These are phyloP conservation scores for Paragyromitra xinjiangensis DNA, from an alignment of 495 filamentous ascomycete species.

Conservation along the genomic window DNA sequence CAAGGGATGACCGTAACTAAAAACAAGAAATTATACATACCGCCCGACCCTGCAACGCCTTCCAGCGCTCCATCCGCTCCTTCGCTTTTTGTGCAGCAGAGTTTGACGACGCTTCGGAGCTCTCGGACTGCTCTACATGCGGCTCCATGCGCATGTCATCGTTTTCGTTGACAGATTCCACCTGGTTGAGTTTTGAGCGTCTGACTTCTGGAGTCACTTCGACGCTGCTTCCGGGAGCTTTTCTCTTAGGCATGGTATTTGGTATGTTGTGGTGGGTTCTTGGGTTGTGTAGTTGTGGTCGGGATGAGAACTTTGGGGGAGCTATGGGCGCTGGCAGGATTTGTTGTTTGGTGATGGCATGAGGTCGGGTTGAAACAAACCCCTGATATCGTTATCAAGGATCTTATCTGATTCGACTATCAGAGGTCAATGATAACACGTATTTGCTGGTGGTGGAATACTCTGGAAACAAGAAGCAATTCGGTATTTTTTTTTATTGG, in stretches of 20 bases:
- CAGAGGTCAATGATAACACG: slow-evolving; percentile 28
- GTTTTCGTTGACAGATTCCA: slow-evolving; percentile 23
- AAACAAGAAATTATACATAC: slow-evolving; percentile 59
- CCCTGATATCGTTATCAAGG: slow-evolving; percentile 7
- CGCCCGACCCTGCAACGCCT: slow-evolving; percentile 82
- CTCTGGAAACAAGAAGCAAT: not conserved
- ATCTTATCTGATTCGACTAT: slow-evolving; percentile 39
- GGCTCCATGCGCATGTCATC: slow-evolving; percentile 19
- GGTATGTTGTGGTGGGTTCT: not conserved
- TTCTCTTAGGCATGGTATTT: slow-evolving; percentile 46
- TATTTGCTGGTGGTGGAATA: not conserved
- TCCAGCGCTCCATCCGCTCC: slow-evolving; percentile 76
- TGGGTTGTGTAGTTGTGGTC: slow-evolving; percentile 2
- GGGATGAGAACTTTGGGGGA: not conserved
- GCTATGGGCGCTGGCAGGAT: slow-evolving; percentile 2
- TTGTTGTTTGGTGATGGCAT: slow-evolving; percentile 25
- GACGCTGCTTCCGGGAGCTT: slow-evolving; percentile 28
- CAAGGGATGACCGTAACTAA: slow-evolving; percentile 3
- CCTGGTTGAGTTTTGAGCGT: slow-evolving; percentile 46
- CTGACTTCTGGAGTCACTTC: slow-evolving; percentile 21
- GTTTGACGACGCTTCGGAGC: slow-evolving; percentile 21
- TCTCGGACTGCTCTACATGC: not conserved
- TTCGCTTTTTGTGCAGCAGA: slow-evolving; percentile 62
- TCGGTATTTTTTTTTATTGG: not conserved
- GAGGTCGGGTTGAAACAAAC: slow-evolving; percentile 20